Percentiles rank a stretch among this genome's conserved stretches.
phyloP scores from a whole-genome alignment of 2,329 filamentous ascomycete species.

The Aspergillus puulaauensis region DNA sequence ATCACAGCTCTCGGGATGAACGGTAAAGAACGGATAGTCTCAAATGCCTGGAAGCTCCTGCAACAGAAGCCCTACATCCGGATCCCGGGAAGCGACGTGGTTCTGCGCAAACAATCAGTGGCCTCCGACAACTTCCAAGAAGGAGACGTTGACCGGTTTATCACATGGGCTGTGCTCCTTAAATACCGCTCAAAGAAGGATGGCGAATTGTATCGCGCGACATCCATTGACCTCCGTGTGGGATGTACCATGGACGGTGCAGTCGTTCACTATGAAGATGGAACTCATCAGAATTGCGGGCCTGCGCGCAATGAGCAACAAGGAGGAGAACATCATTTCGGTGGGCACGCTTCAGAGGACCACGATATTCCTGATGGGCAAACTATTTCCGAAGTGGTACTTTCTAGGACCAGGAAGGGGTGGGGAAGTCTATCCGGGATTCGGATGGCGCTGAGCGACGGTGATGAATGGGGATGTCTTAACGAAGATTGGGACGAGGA shows the following conservation, averaged over 20 bases:
- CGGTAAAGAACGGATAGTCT: neutral
- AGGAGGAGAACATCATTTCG: neutral
- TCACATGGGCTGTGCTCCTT: neutral
- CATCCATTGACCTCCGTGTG: neutral
- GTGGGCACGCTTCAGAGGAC: neutral
- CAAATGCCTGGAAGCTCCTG: neutral
- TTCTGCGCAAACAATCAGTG: constrained; percentile 1
- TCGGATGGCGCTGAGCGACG: neutral
- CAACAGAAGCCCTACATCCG: neutral
- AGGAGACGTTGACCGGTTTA: neutral
- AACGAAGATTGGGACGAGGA: neutral
- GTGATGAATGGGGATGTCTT: neutral
- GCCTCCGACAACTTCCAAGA: neutral
- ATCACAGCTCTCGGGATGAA: neutral
- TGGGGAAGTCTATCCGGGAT: neutral
- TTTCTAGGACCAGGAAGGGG: neutral
- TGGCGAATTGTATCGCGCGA: neutral
- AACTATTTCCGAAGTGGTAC: neutral
- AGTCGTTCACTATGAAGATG: neutral
- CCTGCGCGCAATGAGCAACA: neutral
- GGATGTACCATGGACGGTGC: neutral
- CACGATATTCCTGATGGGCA: neutral
- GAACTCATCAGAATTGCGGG: neutral
- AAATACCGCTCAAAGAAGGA: neutral
- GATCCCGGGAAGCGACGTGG: neutral